Evolutionary conservation across 495 filamentous ascomycete species (phyloP), one percentile per base, ranked within the genome.

Genomic region (Jackrogersella minutella): DNA sequence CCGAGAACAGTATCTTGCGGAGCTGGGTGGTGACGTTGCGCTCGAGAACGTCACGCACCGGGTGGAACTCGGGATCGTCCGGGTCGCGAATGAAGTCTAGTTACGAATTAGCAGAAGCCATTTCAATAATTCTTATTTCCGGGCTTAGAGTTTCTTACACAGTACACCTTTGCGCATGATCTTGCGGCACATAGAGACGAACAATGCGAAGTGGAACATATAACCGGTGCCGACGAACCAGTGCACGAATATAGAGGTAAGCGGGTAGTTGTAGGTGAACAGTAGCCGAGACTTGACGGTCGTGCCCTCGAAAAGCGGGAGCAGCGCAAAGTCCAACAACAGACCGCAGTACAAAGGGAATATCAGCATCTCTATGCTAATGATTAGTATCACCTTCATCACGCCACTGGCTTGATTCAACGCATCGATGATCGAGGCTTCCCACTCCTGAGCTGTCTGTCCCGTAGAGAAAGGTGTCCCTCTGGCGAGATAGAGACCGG

Each of bases 161-260:
- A 99, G 84, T 43, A 98, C 95, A 37, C 95, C 95, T 49, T 82
- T 89, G 62, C 95, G 87, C 89, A 99, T 89, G 52, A 98, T 97
- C 80, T 97, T 97, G 49, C 95, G 88, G 77, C 95, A 99, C 95
- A 99, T 98, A 39, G 93, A 93, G 41, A 99, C 95, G 74, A 99
- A 99, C 11, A 98, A 82, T 17, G 95, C 95, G 74, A 99, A 99
- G 74, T 99, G 95, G 76, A 99, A 99, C 95, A 99, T 99, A 77
- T 99, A 99, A 65, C 93, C 97, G 5, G 95, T 99, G 17, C 95
- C 95, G 47, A 97, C 88, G 74, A 99, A 99, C 95, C 95, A 99
- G 76, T 99, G 95, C 19, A 98, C 90, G 72, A 99, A 99, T 16
- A 93, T 86, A 5, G 92, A 96, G 0, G 92, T 97, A 39, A 92